phyloP scores from a whole-genome alignment of 768 basidiomycete species.

The Naganishia vaughanmartiniae region DNA sequence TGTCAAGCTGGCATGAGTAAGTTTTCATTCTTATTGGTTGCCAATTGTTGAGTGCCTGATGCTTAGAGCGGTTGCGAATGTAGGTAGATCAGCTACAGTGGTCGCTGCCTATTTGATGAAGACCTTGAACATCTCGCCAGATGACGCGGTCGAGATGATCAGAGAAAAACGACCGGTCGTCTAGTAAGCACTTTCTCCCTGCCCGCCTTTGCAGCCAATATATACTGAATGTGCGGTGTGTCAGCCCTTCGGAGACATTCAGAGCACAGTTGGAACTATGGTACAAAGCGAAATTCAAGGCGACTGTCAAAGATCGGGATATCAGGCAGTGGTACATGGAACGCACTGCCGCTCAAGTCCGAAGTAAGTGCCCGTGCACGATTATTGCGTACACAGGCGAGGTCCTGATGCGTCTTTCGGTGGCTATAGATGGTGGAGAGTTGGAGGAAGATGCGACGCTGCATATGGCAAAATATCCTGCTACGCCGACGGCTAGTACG shows the following conservation, averaged over 20 bases:
- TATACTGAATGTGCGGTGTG: not conserved
- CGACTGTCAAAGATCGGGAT: conserved; percentile 65
- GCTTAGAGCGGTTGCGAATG: not conserved
- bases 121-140: conserved; percentile 60
- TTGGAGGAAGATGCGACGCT: conserved; percentile 58
- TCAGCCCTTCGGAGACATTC: conserved; percentile 83
- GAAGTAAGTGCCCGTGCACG: not conserved
- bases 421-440: conserved; percentile 67
- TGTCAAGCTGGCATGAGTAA: conserved; percentile 84
- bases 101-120: conserved; percentile 88
- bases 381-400: not conserved
- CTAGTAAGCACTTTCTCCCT: too few species aligned
- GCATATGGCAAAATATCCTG: conserved; percentile 75
- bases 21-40: conserved; percentile 25
- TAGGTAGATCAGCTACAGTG: conserved; percentile 69
- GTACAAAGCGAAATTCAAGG: conserved; percentile 67
- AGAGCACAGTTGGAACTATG: conserved; percentile 76
- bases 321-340: conserved; percentile 82
- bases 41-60: conserved; percentile 56
- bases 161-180: conserved; percentile 64
- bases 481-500: conserved; percentile 63
- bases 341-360: conserved; percentile 65
- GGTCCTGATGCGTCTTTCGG: not conserved
- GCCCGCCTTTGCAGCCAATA: not conserved
- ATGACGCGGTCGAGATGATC: conserved; percentile 68